phyloP scores from a whole-genome alignment of 108 stramenopile genomes.

The Aurantiochytrium sp. region DNA sequence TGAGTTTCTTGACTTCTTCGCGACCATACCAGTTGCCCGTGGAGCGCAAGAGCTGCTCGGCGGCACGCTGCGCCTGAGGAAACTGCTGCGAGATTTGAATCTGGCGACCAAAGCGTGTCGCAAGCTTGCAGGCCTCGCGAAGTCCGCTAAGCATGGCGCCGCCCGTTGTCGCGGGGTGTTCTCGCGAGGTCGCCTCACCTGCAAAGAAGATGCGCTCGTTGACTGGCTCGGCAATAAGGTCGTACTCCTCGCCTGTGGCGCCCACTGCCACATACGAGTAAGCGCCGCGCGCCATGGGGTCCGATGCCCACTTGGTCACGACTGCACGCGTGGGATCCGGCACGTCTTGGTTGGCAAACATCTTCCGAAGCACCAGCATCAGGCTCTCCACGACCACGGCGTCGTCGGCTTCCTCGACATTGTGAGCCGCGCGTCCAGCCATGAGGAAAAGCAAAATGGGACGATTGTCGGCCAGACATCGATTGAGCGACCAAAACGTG shows the following conservation, averaged over 20 bases:
- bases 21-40: neutral
- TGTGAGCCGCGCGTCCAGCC: neutral
- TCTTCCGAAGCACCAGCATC: neutral
- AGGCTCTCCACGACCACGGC: neutral
- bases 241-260: neutral
- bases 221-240: neutral
- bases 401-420: neutral
- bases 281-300: neutral
- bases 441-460: neutral
- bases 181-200: neutral
- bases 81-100: neutral
- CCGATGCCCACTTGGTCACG: constrained; percentile 2
- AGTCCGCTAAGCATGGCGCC: neutral
- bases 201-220: neutral
- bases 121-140: constrained; percentile 8
- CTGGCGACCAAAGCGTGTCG: neutral
- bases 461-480: neutral
- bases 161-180: constrained; percentile 2
- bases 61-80: neutral
- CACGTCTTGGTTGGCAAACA: neutral
- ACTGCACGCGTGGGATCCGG: neutral
- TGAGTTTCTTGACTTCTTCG: neutral
- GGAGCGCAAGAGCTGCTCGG: neutral
- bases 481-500: constrained; percentile 10
- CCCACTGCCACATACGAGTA: constrained; percentile 18